phyloP scores from a whole-genome alignment of 1,139 yeast species.

The Debaryomyces subglobosus region DNA sequence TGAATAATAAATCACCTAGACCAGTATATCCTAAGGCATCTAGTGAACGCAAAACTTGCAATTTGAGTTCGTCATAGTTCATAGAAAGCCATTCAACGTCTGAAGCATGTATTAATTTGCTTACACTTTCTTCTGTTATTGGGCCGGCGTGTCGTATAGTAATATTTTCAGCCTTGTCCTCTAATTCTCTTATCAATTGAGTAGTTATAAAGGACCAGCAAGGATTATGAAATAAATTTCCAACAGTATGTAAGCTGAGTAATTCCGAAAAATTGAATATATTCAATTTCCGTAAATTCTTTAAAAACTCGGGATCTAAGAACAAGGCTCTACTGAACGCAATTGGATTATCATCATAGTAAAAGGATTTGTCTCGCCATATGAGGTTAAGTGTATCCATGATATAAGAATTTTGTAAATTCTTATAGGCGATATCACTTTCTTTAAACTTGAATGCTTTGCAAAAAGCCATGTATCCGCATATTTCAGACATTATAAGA shows the following conservation, averaged over 20 bases:
- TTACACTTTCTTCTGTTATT: conserved; percentile 35
- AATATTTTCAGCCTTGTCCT: conserved; percentile 38
- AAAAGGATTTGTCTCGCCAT: conserved; percentile 59
- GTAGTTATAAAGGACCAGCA: conserved; percentile 53
- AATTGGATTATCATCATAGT: conserved; percentile 17
- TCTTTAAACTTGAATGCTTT: conserved; percentile 31
- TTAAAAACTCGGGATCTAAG: conserved; percentile 40
- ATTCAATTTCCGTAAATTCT: conserved; percentile 39
- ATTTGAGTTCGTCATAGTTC: conserved; percentile 41
- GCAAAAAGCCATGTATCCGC: conserved; percentile 51
- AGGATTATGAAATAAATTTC: conserved; percentile 59
- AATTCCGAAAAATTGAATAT: conserved; percentile 26
- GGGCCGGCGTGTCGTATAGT: conserved; percentile 50
- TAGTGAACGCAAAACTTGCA: conserved; percentile 38
- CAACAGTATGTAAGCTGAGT: conserved; percentile 36
- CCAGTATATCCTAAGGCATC: conserved; percentile 44
- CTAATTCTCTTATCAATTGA: conserved; percentile 48
- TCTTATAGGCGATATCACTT: conserved; percentile 26
- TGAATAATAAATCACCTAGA: conserved; percentile 46
- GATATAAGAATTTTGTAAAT: conserved; percentile 55
- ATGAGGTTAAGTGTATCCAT: conserved; percentile 62
- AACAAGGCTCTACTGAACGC: conserved; percentile 40
- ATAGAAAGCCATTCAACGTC: conserved; percentile 33
- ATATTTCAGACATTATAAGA: conserved; percentile 46
- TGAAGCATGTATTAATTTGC: conserved; percentile 20